A percentile compares a stretch with the other conserved stretches of the same genome.
phyloP scores from a whole-genome alignment of 2,329 filamentous ascomycete genomes.

The Myriosclerotinia curreyana region DNA sequence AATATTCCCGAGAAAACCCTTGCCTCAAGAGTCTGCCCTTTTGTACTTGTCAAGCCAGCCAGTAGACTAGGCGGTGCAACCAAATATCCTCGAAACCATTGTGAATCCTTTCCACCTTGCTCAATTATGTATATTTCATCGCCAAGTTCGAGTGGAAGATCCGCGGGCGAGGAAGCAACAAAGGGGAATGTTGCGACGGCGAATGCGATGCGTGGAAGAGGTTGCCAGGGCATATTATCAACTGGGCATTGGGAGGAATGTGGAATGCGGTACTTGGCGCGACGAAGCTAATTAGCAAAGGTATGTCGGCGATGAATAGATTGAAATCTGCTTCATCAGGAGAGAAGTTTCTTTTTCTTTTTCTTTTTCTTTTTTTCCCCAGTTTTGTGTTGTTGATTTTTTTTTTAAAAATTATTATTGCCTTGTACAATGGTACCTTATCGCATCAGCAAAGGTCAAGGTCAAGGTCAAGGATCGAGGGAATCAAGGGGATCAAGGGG shows the following conservation, averaged over 20 bases:
- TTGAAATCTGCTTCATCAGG: slow-evolving; percentile 13
- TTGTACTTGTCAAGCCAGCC: slow-evolving; percentile 83
- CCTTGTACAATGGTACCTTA: not conserved
- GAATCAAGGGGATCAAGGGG: too few relatives aligned
- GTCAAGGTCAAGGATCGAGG: slow-evolving; percentile 1
- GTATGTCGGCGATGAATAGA: slow-evolving; percentile 13
- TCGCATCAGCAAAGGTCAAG: slow-evolving; percentile 1
- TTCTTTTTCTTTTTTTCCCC: not conserved
- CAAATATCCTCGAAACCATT: slow-evolving; percentile 94
- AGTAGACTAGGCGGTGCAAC: slow-evolving; percentile 91
- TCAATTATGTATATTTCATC: slow-evolving; percentile 99
- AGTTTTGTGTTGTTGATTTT: slow-evolving; percentile 5
- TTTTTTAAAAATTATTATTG: not conserved
- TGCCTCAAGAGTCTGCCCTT: slow-evolving; percentile 90
- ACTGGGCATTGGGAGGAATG: slow-evolving; percentile 21
- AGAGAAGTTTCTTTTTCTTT: not conserved
- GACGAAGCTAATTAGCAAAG: slow-evolving; percentile 8
- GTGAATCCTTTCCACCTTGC: slow-evolving; percentile 77
- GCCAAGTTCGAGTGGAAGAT: slow-evolving; percentile 93
- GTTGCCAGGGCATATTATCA: slow-evolving; percentile 83
- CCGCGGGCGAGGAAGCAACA: slow-evolving; percentile 77
- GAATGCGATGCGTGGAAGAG: slow-evolving; percentile 94
- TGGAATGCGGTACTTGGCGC: slow-evolving; percentile 8
- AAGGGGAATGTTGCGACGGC: slow-evolving; percentile 96
- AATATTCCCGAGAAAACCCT: slow-evolving; percentile 99